These are phyloP conservation scores for Sporobolomyces phaffii DNA, from an alignment of 768 basidiomycete genomes.

Conservation along the genomic window DNA sequence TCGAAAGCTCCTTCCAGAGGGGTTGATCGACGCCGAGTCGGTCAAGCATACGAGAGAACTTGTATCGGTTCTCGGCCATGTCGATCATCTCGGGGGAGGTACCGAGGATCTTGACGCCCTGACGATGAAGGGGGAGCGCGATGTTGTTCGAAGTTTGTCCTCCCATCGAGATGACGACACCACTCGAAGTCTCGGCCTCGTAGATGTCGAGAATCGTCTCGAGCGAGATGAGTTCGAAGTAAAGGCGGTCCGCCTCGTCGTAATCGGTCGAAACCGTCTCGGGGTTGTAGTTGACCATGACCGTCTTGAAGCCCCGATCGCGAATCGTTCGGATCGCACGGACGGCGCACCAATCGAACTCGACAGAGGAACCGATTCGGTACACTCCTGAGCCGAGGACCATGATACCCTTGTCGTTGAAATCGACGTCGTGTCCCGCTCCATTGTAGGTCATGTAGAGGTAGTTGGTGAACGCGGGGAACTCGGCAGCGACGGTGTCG, in stretches of 20 bases:
- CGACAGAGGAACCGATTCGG: conserved; percentile 94
- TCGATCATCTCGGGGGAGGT: conserved; percentile 94
- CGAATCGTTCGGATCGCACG: conserved; percentile 89
- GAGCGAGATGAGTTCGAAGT: conserved; percentile 96
- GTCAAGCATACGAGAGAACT: conserved; percentile 95
- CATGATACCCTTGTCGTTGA: conserved; percentile 97
- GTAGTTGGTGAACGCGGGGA: conserved; percentile 97
- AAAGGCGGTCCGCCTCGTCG: conserved; percentile 96
- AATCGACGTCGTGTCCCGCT: conserved; percentile 87
- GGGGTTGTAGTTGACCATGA: conserved; percentile 99
- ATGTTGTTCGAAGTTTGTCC: conserved; percentile 99
- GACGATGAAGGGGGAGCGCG: conserved; percentile 85
- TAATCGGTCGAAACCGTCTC: conserved; percentile 99
- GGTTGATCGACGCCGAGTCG: conserved; percentile 94
- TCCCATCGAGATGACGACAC: conserved; percentile 93
- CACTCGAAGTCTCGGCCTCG: conserved; percentile 84
- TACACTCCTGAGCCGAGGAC: conserved; percentile 97
- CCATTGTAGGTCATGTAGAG: conserved; percentile 99
- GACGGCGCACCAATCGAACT: conserved; percentile 99
- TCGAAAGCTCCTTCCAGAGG: conserved; percentile 86
- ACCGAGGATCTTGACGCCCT: conserved; percentile 85
- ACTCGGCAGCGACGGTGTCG: conserved; percentile 97
- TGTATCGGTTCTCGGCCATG: conserved; percentile 96
- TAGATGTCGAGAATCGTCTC: conserved; percentile 99
- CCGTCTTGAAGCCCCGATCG: conserved; percentile 84